Evolutionary conservation across 768 basidiomycete species (phyloP).

Genomic region (Hortiboletus campestris): DNA sequence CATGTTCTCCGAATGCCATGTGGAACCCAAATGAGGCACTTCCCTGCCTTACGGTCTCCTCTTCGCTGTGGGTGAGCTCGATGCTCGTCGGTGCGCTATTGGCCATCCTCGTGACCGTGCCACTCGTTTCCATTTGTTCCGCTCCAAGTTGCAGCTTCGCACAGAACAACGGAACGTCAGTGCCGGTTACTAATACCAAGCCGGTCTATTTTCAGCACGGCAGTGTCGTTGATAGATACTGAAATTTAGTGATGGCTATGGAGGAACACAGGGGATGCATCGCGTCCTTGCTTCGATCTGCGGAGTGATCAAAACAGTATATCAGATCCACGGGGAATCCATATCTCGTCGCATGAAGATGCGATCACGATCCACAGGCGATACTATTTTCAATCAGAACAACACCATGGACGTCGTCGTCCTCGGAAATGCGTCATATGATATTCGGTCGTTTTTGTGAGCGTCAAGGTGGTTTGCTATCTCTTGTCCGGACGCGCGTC

Average conservation of each 20-base stretch:
- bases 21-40: background rate
- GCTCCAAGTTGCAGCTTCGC: background rate
- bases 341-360: background rate
- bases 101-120: background rate
- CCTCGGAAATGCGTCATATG: constrained; percentile 26
- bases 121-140: background rate
- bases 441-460: constrained; percentile 10
- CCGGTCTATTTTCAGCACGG: background rate
- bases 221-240: constrained; percentile 6
- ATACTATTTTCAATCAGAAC: constrained; percentile 1
- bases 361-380: constrained; percentile 8
- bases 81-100: background rate
- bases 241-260: constrained; percentile 29
- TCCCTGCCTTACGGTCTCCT: constrained; percentile 17
- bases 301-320: constrained; percentile 19
- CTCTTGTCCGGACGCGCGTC: background rate
- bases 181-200: background rate
- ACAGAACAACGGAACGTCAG: background rate
- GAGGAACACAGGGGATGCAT: constrained; percentile 16
- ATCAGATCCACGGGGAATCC: constrained; percentile 20
- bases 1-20: constrained; percentile 3
- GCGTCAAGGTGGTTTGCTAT: background rate
- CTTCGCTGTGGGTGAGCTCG: background rate
- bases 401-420: constrained; percentile 2
- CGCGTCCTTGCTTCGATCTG: constrained; percentile 23